Base-by-base conservation (phyloP, 2,329 filamentous ascomycete genomes). In the Nigrograna mackinnonii region DNA sequence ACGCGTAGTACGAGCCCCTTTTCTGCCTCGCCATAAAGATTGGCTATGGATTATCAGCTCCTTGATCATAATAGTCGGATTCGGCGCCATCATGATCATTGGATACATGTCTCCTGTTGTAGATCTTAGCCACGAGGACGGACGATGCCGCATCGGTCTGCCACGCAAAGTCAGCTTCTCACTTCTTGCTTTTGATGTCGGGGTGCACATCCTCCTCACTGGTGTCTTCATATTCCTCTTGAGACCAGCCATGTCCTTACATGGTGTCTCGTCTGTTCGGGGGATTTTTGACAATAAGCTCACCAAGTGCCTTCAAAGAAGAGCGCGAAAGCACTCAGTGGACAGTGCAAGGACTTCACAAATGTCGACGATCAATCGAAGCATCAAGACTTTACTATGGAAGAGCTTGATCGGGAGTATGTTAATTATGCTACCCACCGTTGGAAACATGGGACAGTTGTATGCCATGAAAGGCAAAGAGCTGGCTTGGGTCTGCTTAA, bases 401-500 rank as follows among this genome's bases (percentile, higher is more conserved):
- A 64, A 62, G 39, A 64, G 56, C 19, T 43, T 64, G 4, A 41
- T 57, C 31, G 69, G 66, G 4, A 57, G 57, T 1, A 33, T 67
- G 1, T 42, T 67, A 12, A 63, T 72, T 24, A 50, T 70, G 35
- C 32, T 69, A 2, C 64, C 67, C 6, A 70, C 66, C 11, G 54
- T 64, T 11, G 60, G 59, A 13, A 71, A 71, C 40, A 56, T 72
- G 35, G 54, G 55, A 1, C 47, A 70, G 13, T 58, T 72, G 21
- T 59, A 63, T 22, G 28, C 49, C 16, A 57, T 17, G 17, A 36
- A 22, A 12, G 34, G 64, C 1, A 45, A 58, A 6, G 66, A 72
- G 43, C 53, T 65, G 5, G 66, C 57, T 0, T 72, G 66, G 69
- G 47, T 72, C 1, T 72, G 69, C 41, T 59, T 70, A 24, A 63